Base-by-base conservation (phyloP, 352 stramenopile species). In the Phytophthora macrochlamydospora region DNA sequence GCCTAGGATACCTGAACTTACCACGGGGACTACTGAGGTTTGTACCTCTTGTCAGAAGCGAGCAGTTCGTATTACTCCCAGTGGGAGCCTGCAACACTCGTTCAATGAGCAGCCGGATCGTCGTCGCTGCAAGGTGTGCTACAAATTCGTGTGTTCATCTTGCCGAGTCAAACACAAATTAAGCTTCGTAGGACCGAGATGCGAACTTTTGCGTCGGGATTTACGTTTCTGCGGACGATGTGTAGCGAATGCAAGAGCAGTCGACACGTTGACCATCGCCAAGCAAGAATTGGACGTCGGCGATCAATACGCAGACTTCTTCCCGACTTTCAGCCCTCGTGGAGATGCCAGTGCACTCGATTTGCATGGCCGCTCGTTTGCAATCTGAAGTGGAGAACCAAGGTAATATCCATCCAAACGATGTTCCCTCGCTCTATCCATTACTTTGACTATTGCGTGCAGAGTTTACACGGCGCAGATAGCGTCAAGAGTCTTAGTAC, bases 11-110 rank as follows among this genome's bases (percentile, higher is more conserved):
- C 42, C 57, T 43, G 7, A 42, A 12, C 14, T 44, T 4, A 33
- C 48, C 0, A n/a, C 38, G 9, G 50, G 28, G 12, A 46, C 43
- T 1, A 33, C 58, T 31, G 70, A 78, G 42, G 64, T 57, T 44
- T 78, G 70, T 48, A 69, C 61, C 4, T 72, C 67, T n/a, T 78
- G 70, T 45, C 60, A 74, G 18, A 71, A 71, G 55, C 71, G 57
- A 1, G 57, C 67, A 7, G 49, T 69, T 4, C 45, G 60, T 12
- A 44, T 56, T 44, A 59, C 48, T 0, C 56, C 61, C 3, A 52
- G 35, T 11, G 56, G 56, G 12, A 67, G 45, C 38, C 51, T 66
- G 24, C 40, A 45, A 2, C 64, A 56, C 60, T 62, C 59, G 30
- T 66, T 56, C 60, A 56, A 62, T 37, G 69, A 73, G 14, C 65